Conservation (phyloP, 352 stramenopile genomes). For the Pythium myriotylum region DNA sequence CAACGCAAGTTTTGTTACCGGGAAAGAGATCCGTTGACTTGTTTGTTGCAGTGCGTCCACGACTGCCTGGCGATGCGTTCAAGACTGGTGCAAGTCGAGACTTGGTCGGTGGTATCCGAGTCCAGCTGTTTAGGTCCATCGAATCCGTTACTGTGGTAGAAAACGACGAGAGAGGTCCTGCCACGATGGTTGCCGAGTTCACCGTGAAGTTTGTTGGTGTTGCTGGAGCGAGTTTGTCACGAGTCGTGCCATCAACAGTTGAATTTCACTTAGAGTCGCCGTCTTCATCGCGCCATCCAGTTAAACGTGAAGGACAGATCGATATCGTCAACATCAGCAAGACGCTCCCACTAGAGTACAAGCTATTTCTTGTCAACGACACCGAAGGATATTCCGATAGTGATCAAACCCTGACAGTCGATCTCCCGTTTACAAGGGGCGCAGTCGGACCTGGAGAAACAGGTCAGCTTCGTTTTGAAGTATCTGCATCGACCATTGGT, state of each 20-base stretch:
- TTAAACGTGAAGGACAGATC: slow-evolving; percentile 64
- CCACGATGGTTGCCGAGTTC: slow-evolving; percentile 82
- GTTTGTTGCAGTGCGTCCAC: slow-evolving; percentile 79
- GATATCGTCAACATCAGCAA: slow-evolving; percentile 86
- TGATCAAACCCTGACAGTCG: slow-evolving; percentile 69
- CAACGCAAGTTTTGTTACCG: slow-evolving; percentile 68
- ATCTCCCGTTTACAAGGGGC: slow-evolving; percentile 71
- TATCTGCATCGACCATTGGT: slow-evolving; percentile 72
- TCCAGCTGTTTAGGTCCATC: slow-evolving; percentile 67
- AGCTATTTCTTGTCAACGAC: slow-evolving; percentile 66
- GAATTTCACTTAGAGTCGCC: slow-evolving; percentile 84
- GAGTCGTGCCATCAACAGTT: slow-evolving; percentile 61
- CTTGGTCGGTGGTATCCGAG: slow-evolving; percentile 85
- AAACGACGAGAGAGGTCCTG: slow-evolving; percentile 51
- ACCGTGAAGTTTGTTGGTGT: slow-evolving; percentile 89
- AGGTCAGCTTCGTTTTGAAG: slow-evolving; percentile 53
- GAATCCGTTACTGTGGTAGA: slow-evolving; percentile 1
- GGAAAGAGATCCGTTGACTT: slow-evolving; percentile 72
- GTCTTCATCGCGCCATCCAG: slow-evolving; percentile 9
- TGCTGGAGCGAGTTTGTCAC: slow-evolving; percentile 76
- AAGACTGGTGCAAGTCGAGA: slow-evolving; percentile 79
- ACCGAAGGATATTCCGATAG: slow-evolving; percentile 78
- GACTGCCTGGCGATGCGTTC: slow-evolving; percentile 76
- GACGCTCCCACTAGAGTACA: slow-evolving; percentile 70
- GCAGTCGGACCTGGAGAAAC: slow-evolving; percentile 67